Evolutionary conservation across 495 filamentous ascomycete genomes (phyloP), one percentile per base, ranked within the genome.

Genomic region (Trichoderma parareesei): DNA sequence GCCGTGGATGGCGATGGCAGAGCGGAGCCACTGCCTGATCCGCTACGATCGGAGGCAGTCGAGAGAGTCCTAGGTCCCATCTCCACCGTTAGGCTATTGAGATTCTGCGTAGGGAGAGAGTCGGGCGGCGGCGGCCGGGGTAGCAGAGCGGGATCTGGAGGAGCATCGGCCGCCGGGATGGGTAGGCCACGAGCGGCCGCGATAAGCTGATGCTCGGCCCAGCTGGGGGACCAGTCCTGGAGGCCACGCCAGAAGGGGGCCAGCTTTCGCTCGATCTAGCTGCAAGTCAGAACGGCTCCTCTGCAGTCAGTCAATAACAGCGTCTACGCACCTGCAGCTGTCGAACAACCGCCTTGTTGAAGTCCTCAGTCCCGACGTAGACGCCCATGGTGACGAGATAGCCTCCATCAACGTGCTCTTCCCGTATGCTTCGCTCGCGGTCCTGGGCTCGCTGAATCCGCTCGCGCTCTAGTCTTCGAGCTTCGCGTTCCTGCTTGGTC

Each of bases 231-330:
- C 68, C 93, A 88, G 69, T 98, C 93, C 67, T 96, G 89, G 11
- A 98, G 80, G 3, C 95, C 94, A 74, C 89, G 87, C 89, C 93
- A 98, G 71, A 98, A 98, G 0, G 94, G 94, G 33, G 94, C 93
- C 64, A 98, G 74, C 65, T 90, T 87, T 65, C 94, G 85, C 76
- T 98, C 94, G 73, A 98, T 91, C 91, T 96, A 73, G 5, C 18
- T 9, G 38, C 13, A n/a, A 9, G 61, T 70, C 44, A 72, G 69
- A 59, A 18, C 38, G 16, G 43, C 61, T 6, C 13, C 43, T 43
- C 41, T 38, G 38, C 1, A 18, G 38, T 33, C 66, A 8, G 18
- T 18, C 3, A 60, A 38, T 18, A 64, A 27, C 35, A 10, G 44
- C 6, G 20, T 10, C 37, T 5, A 65, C 81, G 69, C 80, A 96